Evolutionary conservation across 164 flowering plant species (phyloP), one percentile per base, ranked within the genome.

Genomic region (Tetrastigma voinierianum): DNA sequence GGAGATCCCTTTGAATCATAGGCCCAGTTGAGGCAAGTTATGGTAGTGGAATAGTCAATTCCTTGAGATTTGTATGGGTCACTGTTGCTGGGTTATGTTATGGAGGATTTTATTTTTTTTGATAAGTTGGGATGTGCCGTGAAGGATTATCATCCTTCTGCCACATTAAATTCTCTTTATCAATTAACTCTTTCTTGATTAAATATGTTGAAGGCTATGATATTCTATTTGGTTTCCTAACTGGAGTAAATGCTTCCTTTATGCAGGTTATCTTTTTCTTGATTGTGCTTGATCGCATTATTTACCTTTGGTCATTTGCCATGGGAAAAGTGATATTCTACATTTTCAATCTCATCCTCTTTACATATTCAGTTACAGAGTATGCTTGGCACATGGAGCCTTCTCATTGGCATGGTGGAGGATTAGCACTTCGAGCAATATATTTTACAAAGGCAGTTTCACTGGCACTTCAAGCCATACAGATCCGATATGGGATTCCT

Each of bases 261-360:
- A 9, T 81, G 84, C 92, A 92, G 99, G 59, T 78, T 10, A 87
- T 96, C 68, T 96, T 96, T 71, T 96, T 93, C 88, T 72, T 96
- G 80, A 96, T 87, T 65, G 96, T 96, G 72, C 86, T 96, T 73
- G 99, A 96, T 76, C 99, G 99, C 18, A 71, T 90, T 46, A 87
- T 96, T 58, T 96, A 96, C 67, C 97, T 96, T 47, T 90, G 97
- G 67, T 96, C 99, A 70, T 91, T 91, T 78, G 90, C 99, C 52
- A 82, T 86, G 2, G 96, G 82, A 53, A 96, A 88, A 82, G 96
- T 96, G 51, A 70, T 96, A 62, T 96, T 79, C 71, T 96, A 93
- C 72, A 72, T 96, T 59, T 91, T 80, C 86, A 93, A 76, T 72
- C 89, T 96, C 40, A 61, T 90, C 43, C 86, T 93, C 59, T 93